Conservation (phyloP, 1,284 basidiomycete species). For the Cryptococcus deneoformans region DNA sequence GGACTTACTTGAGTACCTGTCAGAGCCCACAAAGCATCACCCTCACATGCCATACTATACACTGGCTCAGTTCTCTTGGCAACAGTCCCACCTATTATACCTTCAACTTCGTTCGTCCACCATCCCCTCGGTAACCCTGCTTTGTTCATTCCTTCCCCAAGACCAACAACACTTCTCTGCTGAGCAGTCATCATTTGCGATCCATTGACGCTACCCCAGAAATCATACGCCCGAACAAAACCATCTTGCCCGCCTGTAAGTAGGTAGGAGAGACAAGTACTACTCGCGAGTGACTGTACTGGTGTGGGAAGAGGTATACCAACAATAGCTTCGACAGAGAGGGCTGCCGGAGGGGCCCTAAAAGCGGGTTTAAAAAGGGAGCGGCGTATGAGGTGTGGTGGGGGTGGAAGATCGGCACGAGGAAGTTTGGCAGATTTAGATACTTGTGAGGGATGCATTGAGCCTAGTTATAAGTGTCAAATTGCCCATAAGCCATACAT, state of each 20-base stretch:
- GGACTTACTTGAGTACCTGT: slow-evolving; percentile 73
- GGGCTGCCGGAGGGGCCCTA: slow-evolving; percentile 55
- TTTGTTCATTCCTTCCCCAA: slow-evolving; percentile 90
- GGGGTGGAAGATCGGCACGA: slow-evolving; percentile 12
- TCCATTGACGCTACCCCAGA: slow-evolving; percentile 83
- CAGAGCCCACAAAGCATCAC: slow-evolving; percentile 85
- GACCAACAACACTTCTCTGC: slow-evolving; percentile 79
- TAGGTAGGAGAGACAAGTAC: slow-evolving; percentile 82
- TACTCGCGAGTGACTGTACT: slow-evolving; percentile 79
- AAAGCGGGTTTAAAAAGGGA: slow-evolving; percentile 32
- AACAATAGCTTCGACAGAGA: slow-evolving; percentile 87
- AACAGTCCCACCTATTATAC: slow-evolving; percentile 18
- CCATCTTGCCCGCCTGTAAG: slow-evolving; percentile 92
- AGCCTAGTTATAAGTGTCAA: not conserved
- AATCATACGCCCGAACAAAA: slow-evolving; percentile 89
- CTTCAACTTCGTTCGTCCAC: slow-evolving; percentile 62
- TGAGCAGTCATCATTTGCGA: slow-evolving; percentile 84
- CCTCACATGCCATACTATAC: slow-evolving; percentile 82
- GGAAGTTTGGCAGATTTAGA: not conserved
- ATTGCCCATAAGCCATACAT: not conserved
- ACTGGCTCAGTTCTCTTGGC: slow-evolving; percentile 61
- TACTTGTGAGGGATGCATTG: slow-evolving; percentile 1
- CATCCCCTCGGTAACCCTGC: slow-evolving; percentile 81
- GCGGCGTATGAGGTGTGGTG: slow-evolving; percentile 39
- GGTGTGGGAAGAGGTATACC: slow-evolving; percentile 86